Base-by-base conservation (phyloP, 2,329 filamentous ascomycete genomes). In the Huntiella decipiens region DNA sequence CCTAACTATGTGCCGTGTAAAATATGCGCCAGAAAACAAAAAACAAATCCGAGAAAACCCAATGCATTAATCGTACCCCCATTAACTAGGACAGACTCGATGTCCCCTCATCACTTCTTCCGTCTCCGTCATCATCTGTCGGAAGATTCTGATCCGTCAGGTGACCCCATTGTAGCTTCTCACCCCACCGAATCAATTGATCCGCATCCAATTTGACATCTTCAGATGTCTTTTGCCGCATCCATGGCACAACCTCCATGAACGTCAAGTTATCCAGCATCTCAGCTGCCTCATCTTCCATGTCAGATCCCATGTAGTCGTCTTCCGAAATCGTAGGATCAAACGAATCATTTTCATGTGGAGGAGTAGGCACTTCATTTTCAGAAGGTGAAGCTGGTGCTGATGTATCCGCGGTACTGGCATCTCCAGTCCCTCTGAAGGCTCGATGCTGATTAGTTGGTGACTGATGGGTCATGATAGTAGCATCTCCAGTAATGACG, bases 401-500 rank as follows among this genome's bases (percentile, higher is more conserved):
- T 2, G 38, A 45, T 15, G 33, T 28, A 4, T 12, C 31, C 4
- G 32, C 15, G 11, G 15, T 22, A 31, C 31, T 44, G 4, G 42
- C 39, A 5, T 42, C 47, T 3, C 19, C 37, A 13, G 35, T 40
- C 2, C 28, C 13, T 4, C 16, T 40, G n/a, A 33, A 46, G 4
- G 28, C 37, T 28, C 16, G 40, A 16, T 50, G 44, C 3, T 17
- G 44, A 7, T 46, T 36, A n/a, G 22, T 38, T 6, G 44, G 48
- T 10, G 44, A 50, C 22, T 43, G 48, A 5, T 35, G 43, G 4
- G 48, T 46, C 28, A 60, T 53, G 7, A 67, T 62, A 28, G 57
- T 56, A 34, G 65, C 64, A 38, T 68, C 64, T 51, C 66, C 66
- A 48, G 64, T 65, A 8, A 67, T 59, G 47, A 58, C 59, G 34